A percentile compares a stretch with the other conserved stretches of the same genome.
phyloP scores from a whole-genome alignment of 768 basidiomycete genomes.

The Neoboletus brunneissimus region DNA sequence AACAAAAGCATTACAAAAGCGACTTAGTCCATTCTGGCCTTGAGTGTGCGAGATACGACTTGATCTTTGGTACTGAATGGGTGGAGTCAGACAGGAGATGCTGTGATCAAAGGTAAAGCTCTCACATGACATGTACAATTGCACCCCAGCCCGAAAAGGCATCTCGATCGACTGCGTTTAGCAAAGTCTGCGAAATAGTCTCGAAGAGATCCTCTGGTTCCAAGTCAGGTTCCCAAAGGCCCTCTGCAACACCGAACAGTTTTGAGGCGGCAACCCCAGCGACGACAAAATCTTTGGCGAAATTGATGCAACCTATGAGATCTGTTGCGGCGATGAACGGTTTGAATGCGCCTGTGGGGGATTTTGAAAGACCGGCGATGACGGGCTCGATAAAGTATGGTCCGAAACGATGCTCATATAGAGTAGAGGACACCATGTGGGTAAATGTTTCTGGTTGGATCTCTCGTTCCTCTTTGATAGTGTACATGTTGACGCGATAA shows the following conservation, averaged over 20 bases:
- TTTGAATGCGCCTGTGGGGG: slow-evolving; percentile 65
- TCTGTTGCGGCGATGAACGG: slow-evolving; percentile 97
- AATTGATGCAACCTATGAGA: slow-evolving; percentile 89
- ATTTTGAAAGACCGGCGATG: slow-evolving; percentile 83
- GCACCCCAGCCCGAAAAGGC: slow-evolving; percentile 97
- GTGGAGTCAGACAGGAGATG: slow-evolving; percentile 7
- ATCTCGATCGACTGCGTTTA: slow-evolving; percentile 95
- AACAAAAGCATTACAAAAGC: slow-evolving; percentile 11
- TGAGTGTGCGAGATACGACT: slow-evolving; percentile 80
- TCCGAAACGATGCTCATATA: slow-evolving; percentile 94
- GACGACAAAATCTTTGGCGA: slow-evolving; percentile 96
- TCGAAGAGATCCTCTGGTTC: slow-evolving; percentile 97
- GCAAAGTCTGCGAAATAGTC: slow-evolving; percentile 92
- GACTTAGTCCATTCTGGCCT: slow-evolving; percentile 85
- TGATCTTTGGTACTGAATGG: slow-evolving; percentile 62
- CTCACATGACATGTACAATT: slow-evolving; percentile 93
- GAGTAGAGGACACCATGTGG: slow-evolving; percentile 90
- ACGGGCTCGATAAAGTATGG: slow-evolving; percentile 98
- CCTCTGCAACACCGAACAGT: slow-evolving; percentile 95
- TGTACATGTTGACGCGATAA: slow-evolving; percentile 97
- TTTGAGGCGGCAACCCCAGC: slow-evolving; percentile 90
- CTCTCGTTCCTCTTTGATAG: slow-evolving; percentile 97
- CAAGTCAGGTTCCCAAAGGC: slow-evolving; percentile 96
- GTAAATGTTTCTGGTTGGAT: slow-evolving; percentile 96
- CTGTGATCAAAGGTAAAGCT: slow-evolving; percentile 11